phyloP scores from a whole-genome alignment of 306 rosid species.

The Nissolia schottii region DNA sequence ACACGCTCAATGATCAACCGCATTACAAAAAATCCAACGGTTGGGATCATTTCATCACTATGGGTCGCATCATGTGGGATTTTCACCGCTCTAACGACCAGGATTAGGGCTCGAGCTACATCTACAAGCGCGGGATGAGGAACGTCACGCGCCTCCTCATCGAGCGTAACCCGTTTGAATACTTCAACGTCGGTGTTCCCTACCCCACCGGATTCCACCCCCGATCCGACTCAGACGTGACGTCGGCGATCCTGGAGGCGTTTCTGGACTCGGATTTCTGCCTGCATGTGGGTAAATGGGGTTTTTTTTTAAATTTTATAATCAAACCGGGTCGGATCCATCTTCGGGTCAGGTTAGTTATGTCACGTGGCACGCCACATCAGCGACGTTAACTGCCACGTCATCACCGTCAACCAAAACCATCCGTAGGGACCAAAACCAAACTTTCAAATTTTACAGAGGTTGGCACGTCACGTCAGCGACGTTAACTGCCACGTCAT shows the following conservation, averaged over 20 bases:
- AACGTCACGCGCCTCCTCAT: constrained; percentile 83
- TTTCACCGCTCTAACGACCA: constrained; percentile 58
- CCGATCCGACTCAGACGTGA: constrained; percentile 41
- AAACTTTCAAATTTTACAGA: too few species aligned
- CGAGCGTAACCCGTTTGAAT: constrained; percentile 88
- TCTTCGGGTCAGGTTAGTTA: too few species aligned
- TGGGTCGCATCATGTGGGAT: constrained; percentile 88
- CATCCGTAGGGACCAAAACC: too few species aligned
- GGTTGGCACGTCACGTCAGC: too few species aligned
- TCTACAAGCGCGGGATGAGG: constrained; percentile 55
- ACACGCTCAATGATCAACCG: constrained; percentile 42
- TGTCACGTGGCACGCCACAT: too few species aligned
- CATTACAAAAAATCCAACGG: constrained; percentile 48
- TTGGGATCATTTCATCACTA: constrained; percentile 73
- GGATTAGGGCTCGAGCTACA: constrained; percentile 85
- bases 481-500: too few species aligned
- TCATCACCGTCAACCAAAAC: too few species aligned
- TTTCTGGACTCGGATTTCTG: constrained; percentile 77
- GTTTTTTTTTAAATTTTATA: too few species aligned
- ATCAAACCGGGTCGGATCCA: too few species aligned
- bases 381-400: too few species aligned
- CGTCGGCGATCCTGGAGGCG: constrained; percentile 61
- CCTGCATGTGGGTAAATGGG: too few species aligned
- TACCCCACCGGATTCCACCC: constrained; percentile 99
- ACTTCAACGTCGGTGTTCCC: constrained; percentile 81